phyloP scores from a whole-genome alignment of 805 yeast species.

The Yamadazyma sp. region DNA sequence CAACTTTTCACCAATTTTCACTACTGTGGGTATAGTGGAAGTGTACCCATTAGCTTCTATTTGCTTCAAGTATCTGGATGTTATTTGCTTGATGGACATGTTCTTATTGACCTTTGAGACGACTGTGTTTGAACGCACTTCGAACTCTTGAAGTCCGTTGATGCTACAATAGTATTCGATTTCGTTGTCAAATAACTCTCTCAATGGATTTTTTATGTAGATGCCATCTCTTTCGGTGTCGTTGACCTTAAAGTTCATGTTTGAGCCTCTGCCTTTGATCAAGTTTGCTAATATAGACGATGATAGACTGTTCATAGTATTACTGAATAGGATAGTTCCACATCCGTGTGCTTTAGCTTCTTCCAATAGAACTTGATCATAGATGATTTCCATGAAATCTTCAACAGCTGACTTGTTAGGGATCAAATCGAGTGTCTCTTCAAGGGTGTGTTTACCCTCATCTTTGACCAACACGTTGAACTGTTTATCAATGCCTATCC shows the following conservation, averaged over 20 bases:
- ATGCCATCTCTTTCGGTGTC: slow-evolving; percentile 40
- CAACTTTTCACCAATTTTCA: slow-evolving; percentile 81
- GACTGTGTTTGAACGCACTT: slow-evolving; percentile 19
- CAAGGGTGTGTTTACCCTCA: slow-evolving; percentile 20
- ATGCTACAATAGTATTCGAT: slow-evolving; percentile 54
- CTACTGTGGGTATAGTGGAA: slow-evolving; percentile 88
- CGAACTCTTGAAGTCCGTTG: slow-evolving; percentile 35
- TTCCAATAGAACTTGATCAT: slow-evolving; percentile 45
- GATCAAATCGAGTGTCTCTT: slow-evolving; percentile 37
- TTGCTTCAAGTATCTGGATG: slow-evolving; percentile 65
- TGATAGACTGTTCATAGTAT: slow-evolving; percentile 81
- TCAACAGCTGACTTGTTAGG: slow-evolving; percentile 62
- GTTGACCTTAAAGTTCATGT: slow-evolving; percentile 52
- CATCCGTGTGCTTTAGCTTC: slow-evolving; percentile 47
- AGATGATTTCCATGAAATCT: slow-evolving; percentile 55
- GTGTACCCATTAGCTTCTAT: slow-evolving; percentile 77
- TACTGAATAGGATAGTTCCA: slow-evolving; percentile 67
- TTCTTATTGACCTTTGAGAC: slow-evolving; percentile 54
- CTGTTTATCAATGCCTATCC: slow-evolving; percentile 13
- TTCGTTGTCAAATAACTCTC: slow-evolving; percentile 74
- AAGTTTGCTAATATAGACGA: slow-evolving; percentile 76
- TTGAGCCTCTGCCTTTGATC: slow-evolving; percentile 83
- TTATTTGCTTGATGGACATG: slow-evolving; percentile 79
- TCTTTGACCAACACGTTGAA: slow-evolving; percentile 12
- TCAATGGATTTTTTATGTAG: slow-evolving; percentile 63